Evolutionary conservation across 2,329 filamentous ascomycete species (phyloP).

Genomic region (Mycosphaerella sp.): DNA sequence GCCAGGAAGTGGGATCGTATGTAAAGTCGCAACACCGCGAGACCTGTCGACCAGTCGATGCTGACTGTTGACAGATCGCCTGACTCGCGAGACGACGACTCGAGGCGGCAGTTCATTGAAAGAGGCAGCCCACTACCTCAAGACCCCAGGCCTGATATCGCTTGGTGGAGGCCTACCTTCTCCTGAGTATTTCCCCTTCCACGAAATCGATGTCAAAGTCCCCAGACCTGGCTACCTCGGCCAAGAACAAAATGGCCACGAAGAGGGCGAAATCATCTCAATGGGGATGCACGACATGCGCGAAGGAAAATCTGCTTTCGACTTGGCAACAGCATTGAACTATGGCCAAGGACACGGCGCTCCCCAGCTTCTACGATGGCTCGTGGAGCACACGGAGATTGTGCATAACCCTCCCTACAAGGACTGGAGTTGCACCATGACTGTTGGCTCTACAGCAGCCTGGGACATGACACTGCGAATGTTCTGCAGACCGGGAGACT

Average conservation of each 20-base stretch:
- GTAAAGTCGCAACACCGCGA: conserved; percentile 34
- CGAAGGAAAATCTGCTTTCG: conserved; percentile 56
- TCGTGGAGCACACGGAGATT: conserved; percentile 93
- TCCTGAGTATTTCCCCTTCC: conserved; percentile 86
- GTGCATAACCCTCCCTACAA: conserved; percentile 79
- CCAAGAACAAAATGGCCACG: conserved; percentile 57
- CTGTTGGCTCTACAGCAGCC: conserved; percentile 76
- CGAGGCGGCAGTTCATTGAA: conserved; percentile 61
- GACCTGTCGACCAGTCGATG: not conserved
- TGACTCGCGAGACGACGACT: conserved; percentile 50
- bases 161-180: conserved; percentile 88
- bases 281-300: conserved; percentile 80
- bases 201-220: conserved; percentile 67
- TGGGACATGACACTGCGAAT: conserved; percentile 79
- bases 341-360: conserved; percentile 84
- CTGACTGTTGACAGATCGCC: conserved; percentile 32
- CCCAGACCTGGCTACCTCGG: conserved; percentile 59
- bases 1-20: conserved; percentile 80
- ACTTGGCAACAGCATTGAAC: conserved; percentile 84
- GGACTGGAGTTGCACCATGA: conserved; percentile 83
- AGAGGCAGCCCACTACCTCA: conserved; percentile 69
- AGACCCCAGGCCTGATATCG: conserved; percentile 77
- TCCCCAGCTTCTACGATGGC: conserved; percentile 78
- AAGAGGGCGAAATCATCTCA: conserved; percentile 53
- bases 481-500: conserved; percentile 69